Percentiles rank a stretch among this genome's conserved stretches.
Conservation (phyloP, 371 early-diverging fungal species). For the Circinella minor region DNA sequence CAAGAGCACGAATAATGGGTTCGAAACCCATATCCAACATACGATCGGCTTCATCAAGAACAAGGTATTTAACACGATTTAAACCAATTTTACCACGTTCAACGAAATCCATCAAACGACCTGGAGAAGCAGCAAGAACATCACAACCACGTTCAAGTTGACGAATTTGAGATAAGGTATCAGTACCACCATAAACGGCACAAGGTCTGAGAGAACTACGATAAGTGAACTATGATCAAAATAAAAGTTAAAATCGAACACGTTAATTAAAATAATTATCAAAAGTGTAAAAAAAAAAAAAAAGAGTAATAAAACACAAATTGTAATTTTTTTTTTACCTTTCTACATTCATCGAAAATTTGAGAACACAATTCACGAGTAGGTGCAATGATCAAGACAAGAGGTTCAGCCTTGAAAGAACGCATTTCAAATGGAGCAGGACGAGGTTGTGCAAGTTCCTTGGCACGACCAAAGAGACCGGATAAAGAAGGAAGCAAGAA, state of each 20-base stretch:
- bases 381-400: conserved; percentile 50
- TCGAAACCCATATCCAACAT: conserved; percentile 99
- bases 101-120: conserved; percentile 95
- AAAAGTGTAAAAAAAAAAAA: too few relatives aligned
- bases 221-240: conserved; percentile 22
- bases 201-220: conserved; percentile 38
- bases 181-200: conserved; percentile 94
- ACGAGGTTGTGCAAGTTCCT: conserved; percentile 30
- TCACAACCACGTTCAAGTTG: conserved; percentile 90
- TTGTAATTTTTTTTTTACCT: too few relatives aligned
- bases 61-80: conserved; percentile 82
- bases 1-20: conserved; percentile 90
- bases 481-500: conserved; percentile 69
- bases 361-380: conserved; percentile 56
- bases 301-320: too few relatives aligned
- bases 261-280: too few relatives aligned
- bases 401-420: conserved; percentile 36
- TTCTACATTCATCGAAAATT: conserved; percentile 33
- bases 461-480: conserved; percentile 38
- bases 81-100: conserved; percentile 80
- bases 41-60: conserved; percentile 97
- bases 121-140: conserved; percentile 97
- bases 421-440: conserved; percentile 37
- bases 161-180: conserved; percentile 79
- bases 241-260: not conserved